phyloP scores from a whole-genome alignment of 2,329 filamentous ascomycete genomes.

The Xylariaceae sp. region DNA sequence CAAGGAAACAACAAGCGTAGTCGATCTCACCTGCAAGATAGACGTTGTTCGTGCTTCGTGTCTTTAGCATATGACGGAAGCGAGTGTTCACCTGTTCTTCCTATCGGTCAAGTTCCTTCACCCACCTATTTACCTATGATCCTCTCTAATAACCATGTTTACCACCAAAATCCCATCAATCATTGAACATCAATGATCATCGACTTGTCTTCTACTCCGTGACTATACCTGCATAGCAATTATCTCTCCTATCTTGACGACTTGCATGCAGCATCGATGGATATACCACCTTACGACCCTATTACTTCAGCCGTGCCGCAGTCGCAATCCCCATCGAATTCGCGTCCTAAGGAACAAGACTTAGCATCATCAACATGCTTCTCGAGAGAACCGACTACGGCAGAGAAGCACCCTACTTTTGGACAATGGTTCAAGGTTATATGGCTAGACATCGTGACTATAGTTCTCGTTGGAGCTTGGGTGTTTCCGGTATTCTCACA shows the following conservation, averaged over 20 bases:
- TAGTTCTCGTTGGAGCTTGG: conserved; percentile 48
- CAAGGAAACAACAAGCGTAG: not conserved
- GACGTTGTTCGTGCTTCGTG: not conserved
- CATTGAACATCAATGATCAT: conserved; percentile 5
- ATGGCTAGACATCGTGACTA: conserved; percentile 55
- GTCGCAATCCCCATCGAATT: not conserved
- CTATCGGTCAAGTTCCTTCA: not conserved
- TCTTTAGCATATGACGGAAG: not conserved
- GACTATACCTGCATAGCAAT: not conserved
- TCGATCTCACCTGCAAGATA: not conserved
- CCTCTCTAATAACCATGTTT: not conserved
- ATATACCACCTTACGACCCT: not conserved
- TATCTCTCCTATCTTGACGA: not conserved
- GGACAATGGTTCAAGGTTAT: conserved; percentile 52
- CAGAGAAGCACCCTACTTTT: conserved; percentile 24
- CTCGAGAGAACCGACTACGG: conserved; percentile 4
- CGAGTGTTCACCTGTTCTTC: not conserved
- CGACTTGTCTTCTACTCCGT: not conserved
- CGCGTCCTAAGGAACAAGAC: conserved; percentile 1
- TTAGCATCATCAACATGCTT: conserved; percentile 3
- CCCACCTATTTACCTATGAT: not conserved
- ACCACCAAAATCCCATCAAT: not conserved
- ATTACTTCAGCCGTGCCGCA: not conserved
- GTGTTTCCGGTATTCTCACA: conserved; percentile 29
- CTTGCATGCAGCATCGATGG: conserved; percentile 1